Percentiles rank a stretch among this genome's conserved stretches.
phyloP scores from a whole-genome alignment of 1,284 basidiomycete genomes.

The Earliella scabrosa region DNA sequence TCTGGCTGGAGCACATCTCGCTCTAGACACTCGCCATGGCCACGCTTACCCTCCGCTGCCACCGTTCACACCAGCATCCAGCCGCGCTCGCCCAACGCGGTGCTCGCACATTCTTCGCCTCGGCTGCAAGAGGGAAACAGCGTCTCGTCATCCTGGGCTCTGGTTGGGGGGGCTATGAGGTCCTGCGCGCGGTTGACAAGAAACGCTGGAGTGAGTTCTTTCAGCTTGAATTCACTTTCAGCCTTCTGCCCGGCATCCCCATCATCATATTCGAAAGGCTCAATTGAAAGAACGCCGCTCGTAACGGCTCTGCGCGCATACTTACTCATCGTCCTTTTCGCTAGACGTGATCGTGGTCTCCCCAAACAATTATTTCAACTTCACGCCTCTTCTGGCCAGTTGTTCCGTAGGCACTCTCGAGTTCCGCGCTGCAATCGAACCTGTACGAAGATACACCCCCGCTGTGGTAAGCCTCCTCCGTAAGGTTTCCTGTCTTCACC shows the following conservation, averaged over 20 bases:
- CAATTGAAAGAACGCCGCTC: too few relatives aligned
- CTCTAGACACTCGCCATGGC: neutral
- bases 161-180: constrained; percentile 85
- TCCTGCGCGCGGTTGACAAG: constrained; percentile 68
- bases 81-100: neutral
- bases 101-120: constrained; percentile 30
- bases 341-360: constrained; percentile 75
- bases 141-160: constrained; percentile 82
- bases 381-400: constrained; percentile 79
- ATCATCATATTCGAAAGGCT: too few relatives aligned
- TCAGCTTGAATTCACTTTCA: too few relatives aligned
- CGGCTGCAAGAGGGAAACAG: constrained; percentile 46
- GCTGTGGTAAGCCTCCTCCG: constrained; percentile 61
- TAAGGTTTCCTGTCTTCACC: too few relatives aligned
- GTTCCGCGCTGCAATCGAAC: constrained; percentile 81
- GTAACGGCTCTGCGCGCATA: neutral
- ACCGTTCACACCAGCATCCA: neutral
- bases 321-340: neutral
- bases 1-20: neutral
- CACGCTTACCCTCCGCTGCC: neutral
- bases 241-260: too few relatives aligned
- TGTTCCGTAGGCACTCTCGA: constrained; percentile 85
- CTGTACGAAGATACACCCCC: constrained; percentile 64
- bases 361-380: constrained; percentile 82
- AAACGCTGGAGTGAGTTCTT: constrained; percentile 61